phyloP scores from a whole-genome alignment of 1,284 basidiomycete genomes.

The Xerocomus nothofagi region DNA sequence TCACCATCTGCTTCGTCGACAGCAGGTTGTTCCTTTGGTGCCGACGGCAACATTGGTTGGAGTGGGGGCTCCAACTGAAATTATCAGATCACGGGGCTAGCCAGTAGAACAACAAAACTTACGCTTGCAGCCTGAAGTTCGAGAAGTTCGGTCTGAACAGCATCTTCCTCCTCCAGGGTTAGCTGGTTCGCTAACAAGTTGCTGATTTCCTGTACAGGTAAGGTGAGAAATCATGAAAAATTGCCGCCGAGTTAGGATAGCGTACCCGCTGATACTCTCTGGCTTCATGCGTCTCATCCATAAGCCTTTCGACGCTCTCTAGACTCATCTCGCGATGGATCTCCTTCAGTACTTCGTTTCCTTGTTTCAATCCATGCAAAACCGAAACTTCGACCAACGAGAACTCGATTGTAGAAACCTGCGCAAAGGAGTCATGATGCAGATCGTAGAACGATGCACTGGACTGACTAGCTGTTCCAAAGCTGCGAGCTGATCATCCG shows the following conservation, averaged over 20 bases:
- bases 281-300: slow-evolving; percentile 92
- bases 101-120: slow-evolving; percentile 19
- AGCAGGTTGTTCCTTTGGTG: slow-evolving; percentile 47
- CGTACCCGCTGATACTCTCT: slow-evolving; percentile 86
- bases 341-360: slow-evolving; percentile 89
- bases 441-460: not conserved
- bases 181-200: slow-evolving; percentile 83
- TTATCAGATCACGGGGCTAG: slow-evolving; percentile 9
- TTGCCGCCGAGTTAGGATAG: not conserved
- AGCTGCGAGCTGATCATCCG: slow-evolving; percentile 87
- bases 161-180: slow-evolving; percentile 90
- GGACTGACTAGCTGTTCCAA: slow-evolving; percentile 83
- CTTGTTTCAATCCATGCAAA: slow-evolving; percentile 89
- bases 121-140: slow-evolving; percentile 67
- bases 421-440: not conserved
- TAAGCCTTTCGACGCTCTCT: slow-evolving; percentile 89
- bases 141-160: slow-evolving; percentile 81
- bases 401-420: slow-evolving; percentile 97
- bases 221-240: slow-evolving; percentile 3
- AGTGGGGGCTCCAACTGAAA: slow-evolving; percentile 12
- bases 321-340: slow-evolving; percentile 93
- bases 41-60: slow-evolving; percentile 26
- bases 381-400: slow-evolving; percentile 93
- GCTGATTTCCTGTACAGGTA: slow-evolving; percentile 75
- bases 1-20: slow-evolving; percentile 33